These are phyloP conservation scores for Smithsoniella earleae DNA, from an alignment of 163 green algal genomes.

Conservation along the genomic window DNA sequence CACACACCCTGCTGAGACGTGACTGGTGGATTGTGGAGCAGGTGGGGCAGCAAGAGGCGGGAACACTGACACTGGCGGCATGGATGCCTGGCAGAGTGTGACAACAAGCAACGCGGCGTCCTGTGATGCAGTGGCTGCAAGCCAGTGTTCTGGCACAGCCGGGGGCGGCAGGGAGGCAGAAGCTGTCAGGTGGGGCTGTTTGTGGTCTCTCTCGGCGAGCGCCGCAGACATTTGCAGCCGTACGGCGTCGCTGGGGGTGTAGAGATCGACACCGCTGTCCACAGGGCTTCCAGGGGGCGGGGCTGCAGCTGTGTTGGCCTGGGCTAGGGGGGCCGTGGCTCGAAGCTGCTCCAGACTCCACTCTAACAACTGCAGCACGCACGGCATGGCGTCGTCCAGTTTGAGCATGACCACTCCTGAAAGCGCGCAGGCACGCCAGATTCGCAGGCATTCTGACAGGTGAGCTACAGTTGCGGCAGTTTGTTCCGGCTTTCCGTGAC, in stretches of 20 bases:
- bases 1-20: not conserved
- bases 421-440: conserved; percentile 7
- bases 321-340: no score
- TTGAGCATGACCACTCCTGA: not conserved
- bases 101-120: conserved; percentile 15
- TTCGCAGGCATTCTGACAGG: not conserved
- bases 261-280: not conserved
- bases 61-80: not conserved
- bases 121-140: not conserved
- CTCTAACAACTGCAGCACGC: not conserved
- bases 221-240: not conserved
- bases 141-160: not conserved
- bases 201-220: not conserved
- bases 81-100: not conserved
- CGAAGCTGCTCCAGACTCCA: no score
- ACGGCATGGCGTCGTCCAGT: not conserved
- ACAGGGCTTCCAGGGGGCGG: not conserved
- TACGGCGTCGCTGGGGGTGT: not conserved
- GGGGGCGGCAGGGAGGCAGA: not conserved
- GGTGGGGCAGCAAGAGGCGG: not conserved
- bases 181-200: not conserved
- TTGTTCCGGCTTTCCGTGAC: not conserved
- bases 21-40: not conserved
- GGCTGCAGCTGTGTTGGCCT: not conserved
- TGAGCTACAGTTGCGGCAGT: not conserved